These are phyloP conservation scores for Zymoseptoria passerinii DNA, from an alignment of 2,329 filamentous ascomycete genomes.

Conservation along the genomic window DNA sequence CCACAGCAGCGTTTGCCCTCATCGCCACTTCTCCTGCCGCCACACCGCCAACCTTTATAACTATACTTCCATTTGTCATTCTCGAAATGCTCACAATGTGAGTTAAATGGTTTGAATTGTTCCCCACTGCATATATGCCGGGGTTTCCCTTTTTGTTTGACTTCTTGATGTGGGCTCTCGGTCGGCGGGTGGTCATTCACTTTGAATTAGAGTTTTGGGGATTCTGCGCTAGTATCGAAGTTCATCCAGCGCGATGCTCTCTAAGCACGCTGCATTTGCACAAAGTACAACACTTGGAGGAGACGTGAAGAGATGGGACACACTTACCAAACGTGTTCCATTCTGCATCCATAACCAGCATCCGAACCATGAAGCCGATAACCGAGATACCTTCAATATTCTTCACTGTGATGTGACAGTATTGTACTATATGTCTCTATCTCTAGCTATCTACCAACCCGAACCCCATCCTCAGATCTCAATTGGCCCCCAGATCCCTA, in stretches of 20 bases:
- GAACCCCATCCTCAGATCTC: background rate
- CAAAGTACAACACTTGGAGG: too few relatives aligned
- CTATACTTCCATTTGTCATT: background rate
- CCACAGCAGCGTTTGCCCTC: background rate
- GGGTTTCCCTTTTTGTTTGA: background rate
- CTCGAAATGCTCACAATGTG: background rate
- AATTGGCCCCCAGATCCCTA: slow-evolving; percentile 25
- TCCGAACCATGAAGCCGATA: background rate
- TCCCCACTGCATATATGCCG: background rate
- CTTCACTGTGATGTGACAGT: background rate
- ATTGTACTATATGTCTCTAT: background rate
- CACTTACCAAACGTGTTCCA: too few relatives aligned
- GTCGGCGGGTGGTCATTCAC: background rate
- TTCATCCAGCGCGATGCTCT: too few relatives aligned
- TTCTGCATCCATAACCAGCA: background rate
- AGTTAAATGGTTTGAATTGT: background rate
- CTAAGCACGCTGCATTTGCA: too few relatives aligned
- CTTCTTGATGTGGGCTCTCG: background rate
- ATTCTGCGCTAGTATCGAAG: background rate
- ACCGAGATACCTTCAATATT: background rate
- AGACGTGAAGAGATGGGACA: too few relatives aligned
- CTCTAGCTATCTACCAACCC: background rate
- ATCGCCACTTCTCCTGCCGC: background rate
- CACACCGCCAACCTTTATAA: background rate
- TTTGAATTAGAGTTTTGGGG: background rate